phyloP scores from a whole-genome alignment of 2,329 filamentous ascomycete genomes.

The Didymella arachidicola region DNA sequence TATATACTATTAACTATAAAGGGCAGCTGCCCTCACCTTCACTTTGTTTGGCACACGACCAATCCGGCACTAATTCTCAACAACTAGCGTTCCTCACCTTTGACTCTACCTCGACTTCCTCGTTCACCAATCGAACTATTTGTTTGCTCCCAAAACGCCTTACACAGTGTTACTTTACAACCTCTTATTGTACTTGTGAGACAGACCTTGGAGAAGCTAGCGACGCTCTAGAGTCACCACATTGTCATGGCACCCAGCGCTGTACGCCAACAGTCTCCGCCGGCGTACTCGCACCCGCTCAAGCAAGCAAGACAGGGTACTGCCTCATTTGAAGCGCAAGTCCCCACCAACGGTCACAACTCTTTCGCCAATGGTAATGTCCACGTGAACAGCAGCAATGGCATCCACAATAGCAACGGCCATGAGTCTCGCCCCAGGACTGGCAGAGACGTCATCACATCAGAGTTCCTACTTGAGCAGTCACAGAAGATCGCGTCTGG shows the following conservation, averaged over 20 bases:
- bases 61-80: background rate
- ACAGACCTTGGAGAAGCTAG: background rate
- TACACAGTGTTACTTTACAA: background rate
- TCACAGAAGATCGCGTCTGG: conserved; percentile 38
- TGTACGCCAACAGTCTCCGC: conserved; percentile 35
- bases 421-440: conserved; percentile 23
- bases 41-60: conserved; percentile 16
- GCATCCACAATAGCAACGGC: conserved; percentile 21
- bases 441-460: conserved; percentile 36
- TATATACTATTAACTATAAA: conserved; percentile 25
- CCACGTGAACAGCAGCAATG: conserved; percentile 26
- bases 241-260: conserved; percentile 42
- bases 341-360: conserved; percentile 26
- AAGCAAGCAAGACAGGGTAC: conserved; percentile 35
- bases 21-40: conserved; percentile 20
- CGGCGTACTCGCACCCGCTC: conserved; percentile 22
- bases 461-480: conserved; percentile 37
- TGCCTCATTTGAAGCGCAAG: conserved; percentile 35
- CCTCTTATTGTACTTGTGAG: background rate
- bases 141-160: background rate
- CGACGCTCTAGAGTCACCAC: background rate
- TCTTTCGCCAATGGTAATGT: conserved; percentile 28
- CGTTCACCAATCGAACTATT: background rate
- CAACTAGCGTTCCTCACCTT: background rate
- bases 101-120: background rate